phyloP scores from a whole-genome alignment of 1,139 yeast genomes.

The Entelexis sorbosivorans region DNA sequence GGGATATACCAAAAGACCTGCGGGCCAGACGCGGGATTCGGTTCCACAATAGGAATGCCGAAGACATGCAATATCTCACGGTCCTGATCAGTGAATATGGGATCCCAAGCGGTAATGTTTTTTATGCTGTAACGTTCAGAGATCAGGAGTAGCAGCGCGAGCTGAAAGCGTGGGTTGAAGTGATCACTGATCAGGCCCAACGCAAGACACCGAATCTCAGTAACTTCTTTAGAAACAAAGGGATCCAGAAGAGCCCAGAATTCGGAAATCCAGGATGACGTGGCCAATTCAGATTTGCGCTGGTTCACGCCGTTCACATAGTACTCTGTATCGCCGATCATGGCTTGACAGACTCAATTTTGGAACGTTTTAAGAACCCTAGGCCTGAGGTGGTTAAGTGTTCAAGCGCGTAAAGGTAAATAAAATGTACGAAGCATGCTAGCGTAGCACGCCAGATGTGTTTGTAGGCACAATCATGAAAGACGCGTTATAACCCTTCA shows the following conservation, averaged over 20 bases:
- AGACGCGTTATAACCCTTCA: too few species aligned
- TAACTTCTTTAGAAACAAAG: neutral
- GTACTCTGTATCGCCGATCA: constrained; percentile 13
- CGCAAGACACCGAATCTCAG: constrained; percentile 47
- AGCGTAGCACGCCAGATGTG: too few species aligned
- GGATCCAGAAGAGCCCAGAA: constrained; percentile 16
- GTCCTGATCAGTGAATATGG: constrained; percentile 45
- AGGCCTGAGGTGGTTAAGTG: neutral
- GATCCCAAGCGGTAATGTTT: constrained; percentile 48
- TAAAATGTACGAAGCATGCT: too few species aligned
- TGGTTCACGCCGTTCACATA: constrained; percentile 14
- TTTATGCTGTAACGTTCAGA: constrained; percentile 24
- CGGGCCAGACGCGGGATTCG: constrained; percentile 15
- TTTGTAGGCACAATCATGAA: too few species aligned
- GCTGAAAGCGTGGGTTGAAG: constrained; percentile 49
- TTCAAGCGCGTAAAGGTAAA: too few species aligned
- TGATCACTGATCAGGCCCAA: constrained; percentile 56
- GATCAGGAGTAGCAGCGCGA: constrained; percentile 44
- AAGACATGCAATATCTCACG: constrained; percentile 25
- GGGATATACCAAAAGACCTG: constrained; percentile 48
- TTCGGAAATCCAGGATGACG: constrained; percentile 13
- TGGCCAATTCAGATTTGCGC: constrained; percentile 11
- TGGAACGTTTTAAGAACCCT: neutral
- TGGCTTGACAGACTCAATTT: neutral
- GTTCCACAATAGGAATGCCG: constrained; percentile 27